A percentile compares a stretch with the other conserved stretches of the same genome.
These are phyloP conservation scores for Spiromastix sp. DNA, from an alignment of 2,329 filamentous ascomycete genomes.

Conservation along the genomic window DNA sequence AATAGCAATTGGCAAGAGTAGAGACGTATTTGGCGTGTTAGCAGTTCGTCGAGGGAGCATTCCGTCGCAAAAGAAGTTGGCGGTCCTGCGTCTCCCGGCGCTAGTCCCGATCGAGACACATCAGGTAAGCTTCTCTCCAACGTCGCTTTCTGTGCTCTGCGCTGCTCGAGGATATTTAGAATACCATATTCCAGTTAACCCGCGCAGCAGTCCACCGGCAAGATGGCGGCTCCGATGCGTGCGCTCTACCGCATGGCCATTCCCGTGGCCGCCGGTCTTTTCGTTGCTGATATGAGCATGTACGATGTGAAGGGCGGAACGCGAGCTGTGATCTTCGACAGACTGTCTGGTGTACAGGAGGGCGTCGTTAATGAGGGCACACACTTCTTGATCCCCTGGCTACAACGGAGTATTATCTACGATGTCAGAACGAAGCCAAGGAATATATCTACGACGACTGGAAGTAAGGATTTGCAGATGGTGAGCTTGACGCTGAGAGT, in stretches of 20 bases:
- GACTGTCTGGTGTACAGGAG: conserved; percentile 84
- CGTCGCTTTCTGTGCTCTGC: too few relatives aligned
- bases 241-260: conserved; percentile 45
- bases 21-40: conserved; percentile 9
- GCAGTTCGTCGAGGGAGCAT: conserved; percentile 14
- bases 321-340: conserved; percentile 96
- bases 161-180: too few relatives aligned
- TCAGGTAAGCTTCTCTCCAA: too few relatives aligned
- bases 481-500: conserved; percentile 96
- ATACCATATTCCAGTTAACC: too few relatives aligned
- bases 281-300: conserved; percentile 64
- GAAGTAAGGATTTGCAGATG: conserved; percentile 99
- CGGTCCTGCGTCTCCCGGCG: conserved; percentile 14
- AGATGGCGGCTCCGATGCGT: conserved; percentile 39
- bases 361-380: conserved; percentile 89
- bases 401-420: conserved; percentile 89
- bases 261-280: conserved; percentile 59
- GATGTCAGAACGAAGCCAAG: conserved; percentile 95
- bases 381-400: conserved; percentile 90
- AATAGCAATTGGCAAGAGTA: conserved; percentile 7
- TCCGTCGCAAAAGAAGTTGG: conserved; percentile 25
- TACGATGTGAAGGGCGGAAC: conserved; percentile 96
- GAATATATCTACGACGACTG: conserved; percentile 95
- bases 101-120: conserved; percentile 29
- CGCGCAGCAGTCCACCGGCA: conserved; percentile 6